Base-by-base conservation (phyloP, 169 alveolate genomes). In the Plasmodium berghei region DNA sequence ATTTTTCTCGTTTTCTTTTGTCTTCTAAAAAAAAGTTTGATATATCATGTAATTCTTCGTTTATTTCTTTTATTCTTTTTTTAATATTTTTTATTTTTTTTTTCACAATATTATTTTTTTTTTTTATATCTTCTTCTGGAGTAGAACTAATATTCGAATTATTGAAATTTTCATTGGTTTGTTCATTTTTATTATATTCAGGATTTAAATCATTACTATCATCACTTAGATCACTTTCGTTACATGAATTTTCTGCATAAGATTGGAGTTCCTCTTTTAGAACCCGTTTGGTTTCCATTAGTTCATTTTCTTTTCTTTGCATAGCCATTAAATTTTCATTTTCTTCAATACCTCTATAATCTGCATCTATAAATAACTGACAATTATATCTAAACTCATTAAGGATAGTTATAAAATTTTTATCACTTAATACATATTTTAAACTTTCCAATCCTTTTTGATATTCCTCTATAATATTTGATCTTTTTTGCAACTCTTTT, bases 401-500 rank as follows among this genome's bases (percentile, higher is more conserved):
- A 4, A 80, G 63, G 12, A 66, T 42, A 34, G 10, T 46, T 9
- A 80, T 20, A 22, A 80, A 80, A 10, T 80, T 80, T 28, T 70
- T 66, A 66, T 24, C 67, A 54, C 83, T 18, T 61, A 80, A 56
- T 8, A 80, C 24, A 61, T 56, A 80, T 59, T 80, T 80, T 59
- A 80, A 16, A 66, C 83, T 80, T 55, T 80, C 73, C 8, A 80
- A 70, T 2, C 90, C 90, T 18, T 66, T 80, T 61, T 80, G 83
- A 26, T 80, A 80, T 59, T 80, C 83, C 28, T 66, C 90, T 34
- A 80, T 52, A 4, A 80, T 80, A 45, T 80, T 67, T 2, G 90
- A 80, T 46, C 90, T 66, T 80, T 80, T 80, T 58, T 80, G 90
- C 14, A 80, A 58, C 59, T 80, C 90, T 59, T 80, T 80, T 18